Evolutionary conservation across 805 yeast genomes (phyloP).

Genomic region (Priceomyces haplophilus): DNA sequence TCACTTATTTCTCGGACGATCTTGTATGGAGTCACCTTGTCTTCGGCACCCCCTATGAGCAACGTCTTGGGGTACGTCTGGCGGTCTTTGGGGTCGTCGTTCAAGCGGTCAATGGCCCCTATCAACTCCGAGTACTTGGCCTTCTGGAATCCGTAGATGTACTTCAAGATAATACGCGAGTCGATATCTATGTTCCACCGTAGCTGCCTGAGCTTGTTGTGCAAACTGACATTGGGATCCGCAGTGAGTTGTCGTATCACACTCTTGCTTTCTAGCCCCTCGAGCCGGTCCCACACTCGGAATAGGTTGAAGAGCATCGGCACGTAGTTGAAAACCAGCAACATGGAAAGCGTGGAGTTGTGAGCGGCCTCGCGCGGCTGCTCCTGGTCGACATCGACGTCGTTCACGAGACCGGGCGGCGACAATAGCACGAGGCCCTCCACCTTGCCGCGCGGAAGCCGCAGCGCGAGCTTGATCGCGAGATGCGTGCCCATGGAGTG

Average conservation of each 20-base stretch:
- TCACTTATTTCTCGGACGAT: slow-evolving; percentile 28
- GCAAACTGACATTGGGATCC: slow-evolving; percentile 27
- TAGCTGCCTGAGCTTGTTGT: slow-evolving; percentile 54
- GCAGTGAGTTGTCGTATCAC: slow-evolving; percentile 52
- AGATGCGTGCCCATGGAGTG: slow-evolving; percentile 75
- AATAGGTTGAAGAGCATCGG: slow-evolving; percentile 53
- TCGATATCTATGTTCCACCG: slow-evolving; percentile 69
- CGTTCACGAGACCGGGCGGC: slow-evolving; percentile 43
- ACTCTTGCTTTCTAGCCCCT: slow-evolving; percentile 59
- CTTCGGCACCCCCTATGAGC: slow-evolving; percentile 59
- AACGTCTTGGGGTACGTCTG: slow-evolving; percentile 42
- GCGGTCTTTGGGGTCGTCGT: slow-evolving; percentile 30
- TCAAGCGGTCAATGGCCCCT: slow-evolving; percentile 33
- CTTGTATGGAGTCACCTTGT: slow-evolving; percentile 50
- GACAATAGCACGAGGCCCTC: slow-evolving; percentile 49
- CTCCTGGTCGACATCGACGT: slow-evolving; percentile 9
- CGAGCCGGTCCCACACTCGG: slow-evolving; percentile 57
- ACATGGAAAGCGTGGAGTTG: slow-evolving; percentile 6
- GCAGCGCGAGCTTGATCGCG: slow-evolving; percentile 42
- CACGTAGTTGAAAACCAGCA: slow-evolving; percentile 32
- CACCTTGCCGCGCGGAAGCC: slow-evolving; percentile 35
- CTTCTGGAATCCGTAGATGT: slow-evolving; percentile 48
- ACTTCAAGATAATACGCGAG: slow-evolving; percentile 51
- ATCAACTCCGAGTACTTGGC: slow-evolving; percentile 45
- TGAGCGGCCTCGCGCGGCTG: slow-evolving; percentile 2